Base-by-base conservation (phyloP, 768 basidiomycete species). In the Tulasnella sp. region DNA sequence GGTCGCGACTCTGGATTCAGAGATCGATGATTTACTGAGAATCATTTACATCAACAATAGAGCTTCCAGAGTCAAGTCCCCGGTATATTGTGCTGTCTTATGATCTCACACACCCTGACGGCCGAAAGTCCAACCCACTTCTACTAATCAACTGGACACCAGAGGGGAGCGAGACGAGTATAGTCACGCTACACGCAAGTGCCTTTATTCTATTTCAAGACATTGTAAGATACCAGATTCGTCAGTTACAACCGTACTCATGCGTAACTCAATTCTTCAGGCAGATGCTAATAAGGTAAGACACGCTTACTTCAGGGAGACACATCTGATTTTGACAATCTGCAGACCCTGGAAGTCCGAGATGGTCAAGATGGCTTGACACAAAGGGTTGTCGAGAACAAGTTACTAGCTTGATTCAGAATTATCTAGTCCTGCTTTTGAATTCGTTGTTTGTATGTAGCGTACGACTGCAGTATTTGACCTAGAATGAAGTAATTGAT, bases 101-200 rank as follows among this genome's bases (percentile, higher is more conserved):
- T 59, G 83, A 85, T 60, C 74, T 90, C 31, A 71, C 72, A 45
- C 86, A 92, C 63, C 62, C 62, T 7, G 90, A 93, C 60, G 90
- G 89, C 3, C 72, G 91, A 41, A 84, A 72, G 54, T 90, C 86
- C 1, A 86, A 81, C 58, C 90, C 90, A 1, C 70, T 95, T 9
- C 78, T 87, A 10, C 71, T 93, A 41, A 68, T 95, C 64, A 91
- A 92, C 68, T 95, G 90, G 90, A 75, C 77, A 22, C 91, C 89
- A 15, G 72, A 69, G 3, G 72, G 79, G 6, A 81, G 79, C 58
- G 88, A 91, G 63, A 88, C 75, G 27, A 74, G 77, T 24, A 68
- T 87, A 58, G 64, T 74, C 60, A 87, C 88, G 4, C 70, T 93
- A 4, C 85, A 95, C 58, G 89, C 89, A 2, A 88, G 84, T 56